These are phyloP conservation scores for Cutaneotrichosporon sp. DNA, from an alignment of 1,284 basidiomycete species.

Conservation along the genomic window DNA sequence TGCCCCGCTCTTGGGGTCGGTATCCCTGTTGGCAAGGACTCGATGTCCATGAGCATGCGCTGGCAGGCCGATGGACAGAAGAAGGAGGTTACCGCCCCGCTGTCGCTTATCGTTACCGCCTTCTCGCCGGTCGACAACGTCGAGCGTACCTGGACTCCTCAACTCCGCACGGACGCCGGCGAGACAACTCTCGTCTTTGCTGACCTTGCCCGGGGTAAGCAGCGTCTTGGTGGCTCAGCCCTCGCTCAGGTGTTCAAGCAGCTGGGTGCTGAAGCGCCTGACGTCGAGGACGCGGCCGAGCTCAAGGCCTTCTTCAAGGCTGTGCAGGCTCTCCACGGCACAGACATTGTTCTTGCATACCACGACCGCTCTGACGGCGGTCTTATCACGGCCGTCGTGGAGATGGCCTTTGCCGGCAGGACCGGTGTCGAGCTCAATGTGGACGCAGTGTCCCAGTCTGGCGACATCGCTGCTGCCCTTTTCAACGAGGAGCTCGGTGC, in stretches of 20 bases:
- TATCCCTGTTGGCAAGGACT: conserved; percentile 98
- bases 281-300: conserved; percentile 72
- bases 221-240: conserved; percentile 88
- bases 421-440: conserved; percentile 59
- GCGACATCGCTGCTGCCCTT: conserved; percentile 62
- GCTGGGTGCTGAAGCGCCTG: conserved; percentile 70
- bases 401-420: conserved; percentile 94
- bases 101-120: conserved; percentile 91
- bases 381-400: conserved; percentile 81
- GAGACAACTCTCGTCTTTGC: conserved; percentile 75
- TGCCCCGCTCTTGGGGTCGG: conserved; percentile 92
- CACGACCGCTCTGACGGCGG: conserved; percentile 98
- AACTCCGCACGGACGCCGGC: conserved; percentile 62
- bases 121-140: conserved; percentile 84
- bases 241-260: conserved; percentile 93
- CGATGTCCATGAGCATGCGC: conserved; percentile 99
- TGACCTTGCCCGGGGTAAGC: conserved; percentile 78
- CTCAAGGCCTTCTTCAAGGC: conserved; percentile 79
- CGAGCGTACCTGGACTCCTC: conserved; percentile 84
- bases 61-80: conserved; percentile 65
- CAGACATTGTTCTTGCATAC: conserved; percentile 77
- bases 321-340: conserved; percentile 62
- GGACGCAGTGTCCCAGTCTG: conserved; percentile 49
- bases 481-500: conserved; percentile 98
- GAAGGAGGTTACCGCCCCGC: conserved; percentile 80